Evolutionary conservation across 257 asterid genomes (phyloP).

Genomic region (Ajuga chamaepitys): DNA sequence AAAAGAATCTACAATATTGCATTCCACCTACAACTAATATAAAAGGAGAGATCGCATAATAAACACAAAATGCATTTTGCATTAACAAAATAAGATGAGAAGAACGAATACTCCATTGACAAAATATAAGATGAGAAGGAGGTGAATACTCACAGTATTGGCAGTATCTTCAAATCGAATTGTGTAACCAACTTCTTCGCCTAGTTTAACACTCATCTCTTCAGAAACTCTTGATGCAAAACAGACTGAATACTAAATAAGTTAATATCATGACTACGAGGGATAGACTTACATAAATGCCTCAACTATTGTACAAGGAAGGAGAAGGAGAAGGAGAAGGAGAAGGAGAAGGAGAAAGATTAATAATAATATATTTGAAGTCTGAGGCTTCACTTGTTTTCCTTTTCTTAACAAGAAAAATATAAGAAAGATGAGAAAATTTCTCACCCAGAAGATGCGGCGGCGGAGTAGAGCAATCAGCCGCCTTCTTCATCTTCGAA

Average conservation of each 20-base stretch:
- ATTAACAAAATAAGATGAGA: too few relatives aligned
- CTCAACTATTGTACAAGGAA: neutral
- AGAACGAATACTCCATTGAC: too few relatives aligned
- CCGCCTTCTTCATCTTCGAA: constrained; percentile 98
- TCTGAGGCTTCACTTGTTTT: neutral
- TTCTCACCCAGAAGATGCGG: constrained; percentile 64
- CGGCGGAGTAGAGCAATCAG: constrained; percentile 45
- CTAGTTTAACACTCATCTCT: constrained; percentile 90
- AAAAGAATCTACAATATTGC: neutral
- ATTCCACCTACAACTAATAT: neutral
- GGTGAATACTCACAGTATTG: constrained; percentile 43
- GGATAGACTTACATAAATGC: neutral
- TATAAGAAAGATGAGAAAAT: neutral
- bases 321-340: neutral
- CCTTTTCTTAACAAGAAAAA: neutral
- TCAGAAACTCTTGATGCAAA: constrained; percentile 85
- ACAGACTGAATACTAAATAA: constrained; percentile 50
- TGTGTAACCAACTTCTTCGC: constrained; percentile 94
- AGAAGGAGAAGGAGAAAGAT: too few relatives aligned
- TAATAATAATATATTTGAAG: neutral
- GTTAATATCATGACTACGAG: neutral
- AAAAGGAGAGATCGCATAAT: neutral
- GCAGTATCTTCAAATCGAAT: constrained; percentile 95
- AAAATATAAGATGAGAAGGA: neutral
- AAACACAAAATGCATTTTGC: neutral